Conservation (phyloP, 2,329 filamentous ascomycete species). For the Chrysoporthe austroafricana region DNA sequence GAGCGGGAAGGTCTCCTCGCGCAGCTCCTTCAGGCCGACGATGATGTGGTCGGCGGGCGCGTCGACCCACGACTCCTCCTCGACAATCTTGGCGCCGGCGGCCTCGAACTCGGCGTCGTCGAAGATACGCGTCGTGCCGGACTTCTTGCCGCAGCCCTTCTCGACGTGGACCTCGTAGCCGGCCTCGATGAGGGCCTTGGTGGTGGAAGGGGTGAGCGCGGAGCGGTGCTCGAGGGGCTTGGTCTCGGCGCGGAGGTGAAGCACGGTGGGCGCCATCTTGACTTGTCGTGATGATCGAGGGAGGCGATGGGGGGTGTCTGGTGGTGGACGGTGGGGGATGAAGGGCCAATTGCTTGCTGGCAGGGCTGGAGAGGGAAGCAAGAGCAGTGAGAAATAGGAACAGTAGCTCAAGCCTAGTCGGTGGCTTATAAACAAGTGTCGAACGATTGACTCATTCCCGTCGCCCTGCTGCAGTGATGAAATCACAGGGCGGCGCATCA, state of each 20-base stretch:
- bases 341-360: slow-evolving; percentile 16
- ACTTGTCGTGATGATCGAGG: background rate
- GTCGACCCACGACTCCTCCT: slow-evolving; percentile 68
- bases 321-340: background rate
- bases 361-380: background rate
- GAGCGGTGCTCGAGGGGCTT: slow-evolving; percentile 62
- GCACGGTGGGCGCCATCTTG: slow-evolving; percentile 42
- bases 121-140: slow-evolving; percentile 67
- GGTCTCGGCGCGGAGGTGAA: slow-evolving; percentile 62
- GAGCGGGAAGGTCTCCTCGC: slow-evolving; percentile 71
- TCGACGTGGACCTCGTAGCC: slow-evolving; percentile 73
- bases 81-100: slow-evolving; percentile 67
- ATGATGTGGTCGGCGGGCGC: slow-evolving; percentile 72
- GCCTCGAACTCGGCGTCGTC: slow-evolving; percentile 64
- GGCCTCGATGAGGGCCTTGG: slow-evolving; percentile 66
- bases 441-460: slow-evolving; percentile 19
- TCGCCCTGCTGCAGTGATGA: background rate
- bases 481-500: background rate
- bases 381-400: background rate
- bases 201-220: slow-evolving; percentile 42
- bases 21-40: slow-evolving; percentile 77
- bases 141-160: slow-evolving; percentile 40
- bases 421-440: slow-evolving; percentile 6
- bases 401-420: background rate
- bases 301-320: background rate